phyloP scores from a whole-genome alignment of 495 filamentous ascomycete species.

The Daldinia vernicosa region DNA sequence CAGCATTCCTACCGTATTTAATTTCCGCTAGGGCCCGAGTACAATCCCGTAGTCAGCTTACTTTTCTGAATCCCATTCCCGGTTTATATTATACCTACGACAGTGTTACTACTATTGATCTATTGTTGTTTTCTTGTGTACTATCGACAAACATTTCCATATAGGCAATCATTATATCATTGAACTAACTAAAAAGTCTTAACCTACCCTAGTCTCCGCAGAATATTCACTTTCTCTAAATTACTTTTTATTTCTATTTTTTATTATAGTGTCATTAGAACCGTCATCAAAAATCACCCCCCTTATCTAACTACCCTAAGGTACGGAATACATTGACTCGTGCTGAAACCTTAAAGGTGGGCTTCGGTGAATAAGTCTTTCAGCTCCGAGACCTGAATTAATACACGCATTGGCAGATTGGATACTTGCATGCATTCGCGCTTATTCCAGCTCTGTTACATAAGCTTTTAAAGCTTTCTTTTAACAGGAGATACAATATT shows the following conservation, averaged over 20 bases:
- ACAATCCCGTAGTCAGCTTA: background rate
- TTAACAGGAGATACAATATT: slow-evolving; percentile 11
- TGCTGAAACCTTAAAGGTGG: slow-evolving; percentile 14
- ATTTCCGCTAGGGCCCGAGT: slow-evolving; percentile 2
- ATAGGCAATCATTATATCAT: background rate
- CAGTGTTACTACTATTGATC: background rate
- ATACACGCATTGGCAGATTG: too few species aligned
- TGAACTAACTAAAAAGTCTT: background rate
- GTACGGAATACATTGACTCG: background rate
- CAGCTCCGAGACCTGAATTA: slow-evolving; percentile 22
- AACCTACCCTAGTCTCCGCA: background rate
- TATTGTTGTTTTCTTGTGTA: background rate
- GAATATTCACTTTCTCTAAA: background rate
- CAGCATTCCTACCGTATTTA: slow-evolving; percentile 12
- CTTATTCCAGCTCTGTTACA: slow-evolving; percentile 30
- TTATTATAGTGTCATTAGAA: background rate
- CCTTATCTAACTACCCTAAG: background rate
- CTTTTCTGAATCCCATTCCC: background rate
- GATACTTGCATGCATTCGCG: slow-evolving; percentile 10
- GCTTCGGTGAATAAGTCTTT: slow-evolving; percentile 21
- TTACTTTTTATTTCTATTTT: background rate
- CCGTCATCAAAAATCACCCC: slow-evolving; percentile 1
- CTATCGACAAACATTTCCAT: background rate
- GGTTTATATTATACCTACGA: background rate
- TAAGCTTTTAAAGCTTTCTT: slow-evolving; percentile 25